phyloP scores from a whole-genome alignment of 352 stramenopile species.

The Phytophthora sp. region DNA sequence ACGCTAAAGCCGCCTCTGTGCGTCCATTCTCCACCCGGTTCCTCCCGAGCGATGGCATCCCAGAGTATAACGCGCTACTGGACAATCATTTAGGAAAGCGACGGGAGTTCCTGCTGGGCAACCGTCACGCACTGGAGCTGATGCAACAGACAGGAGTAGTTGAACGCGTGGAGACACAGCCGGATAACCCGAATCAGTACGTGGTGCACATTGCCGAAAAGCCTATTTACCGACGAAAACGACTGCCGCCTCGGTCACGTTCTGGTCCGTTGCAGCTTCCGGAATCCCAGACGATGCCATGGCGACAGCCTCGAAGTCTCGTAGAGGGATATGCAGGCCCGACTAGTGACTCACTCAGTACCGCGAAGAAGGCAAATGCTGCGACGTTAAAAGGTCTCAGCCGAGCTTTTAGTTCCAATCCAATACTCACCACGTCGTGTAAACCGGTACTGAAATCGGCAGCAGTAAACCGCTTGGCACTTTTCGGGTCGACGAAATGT shows the following conservation, averaged over 20 bases:
- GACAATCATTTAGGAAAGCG: conserved; percentile 65
- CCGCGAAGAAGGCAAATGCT: conserved; percentile 26
- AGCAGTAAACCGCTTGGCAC: conserved; percentile 24
- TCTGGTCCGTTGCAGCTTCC: conserved; percentile 27
- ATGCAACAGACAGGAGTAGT: conserved; percentile 75
- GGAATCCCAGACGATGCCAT: conserved; percentile 25
- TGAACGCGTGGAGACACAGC: conserved; percentile 51
- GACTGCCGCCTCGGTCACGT: conserved; percentile 36
- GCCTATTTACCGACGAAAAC: conserved; percentile 47
- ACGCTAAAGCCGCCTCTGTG: conserved; percentile 10
- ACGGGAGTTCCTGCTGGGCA: conserved; percentile 71
- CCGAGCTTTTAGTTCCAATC: conserved; percentile 25
- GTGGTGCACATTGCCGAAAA: conserved; percentile 70
- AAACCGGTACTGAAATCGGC: conserved; percentile 34
- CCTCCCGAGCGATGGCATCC: conserved; percentile 68
- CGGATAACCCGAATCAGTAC: conserved; percentile 69
- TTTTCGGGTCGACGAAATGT: conserved; percentile 37
- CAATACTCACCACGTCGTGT: conserved; percentile 16
- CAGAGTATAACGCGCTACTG: conserved; percentile 74
- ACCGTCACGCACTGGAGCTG: conserved; percentile 55
- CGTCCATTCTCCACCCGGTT: conserved; percentile 68
- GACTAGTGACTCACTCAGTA: no score
- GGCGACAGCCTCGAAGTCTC: no score
- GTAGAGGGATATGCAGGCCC: no score
- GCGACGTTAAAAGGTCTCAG: conserved; percentile 32